Conservation (phyloP, 306 rosid genomes). For the peach (Prunus persica) region Prunus_persica_NCBIv2 NC_034014.1:8824501-8825000, state of each 20-base stretch:
- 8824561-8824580: background rate
- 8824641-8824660: background rate
- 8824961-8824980: too few relatives aligned
- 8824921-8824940: background rate
- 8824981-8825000: too few relatives aligned
- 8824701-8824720: background rate
- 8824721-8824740: constrained; percentile 14
- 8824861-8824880: background rate
- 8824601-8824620: background rate
- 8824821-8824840: too few relatives aligned
- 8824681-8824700: background rate
- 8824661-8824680: background rate
- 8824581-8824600: background rate
- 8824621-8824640: background rate
- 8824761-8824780: constrained; percentile 12
- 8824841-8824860: background rate
- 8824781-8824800: constrained; percentile 1
- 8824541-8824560: background rate
- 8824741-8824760: constrained; percentile 9
- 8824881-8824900: too few relatives aligned
- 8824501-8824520: background rate
- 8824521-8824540: background rate
- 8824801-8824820: constrained; percentile 7
- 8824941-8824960: background rate
- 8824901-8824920: too few relatives aligned